Evolutionary conservation across 108 stramenopile genomes (phyloP), one percentile per base, ranked within the genome.

Genomic region (Skeletonema menzelii): DNA sequence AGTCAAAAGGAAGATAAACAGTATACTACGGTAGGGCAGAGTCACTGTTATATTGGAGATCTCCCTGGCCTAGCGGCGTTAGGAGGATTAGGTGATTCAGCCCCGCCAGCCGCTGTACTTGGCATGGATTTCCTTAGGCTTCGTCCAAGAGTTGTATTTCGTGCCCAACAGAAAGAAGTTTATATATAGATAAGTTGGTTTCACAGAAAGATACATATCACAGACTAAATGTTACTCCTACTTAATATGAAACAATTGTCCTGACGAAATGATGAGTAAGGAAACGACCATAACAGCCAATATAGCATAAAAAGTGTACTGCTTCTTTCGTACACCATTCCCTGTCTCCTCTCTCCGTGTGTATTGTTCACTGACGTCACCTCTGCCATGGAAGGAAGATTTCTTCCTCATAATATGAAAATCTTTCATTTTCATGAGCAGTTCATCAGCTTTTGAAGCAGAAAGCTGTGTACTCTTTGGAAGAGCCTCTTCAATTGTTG

Each of bases 41-140:
- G 46, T 12, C 26, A 63, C n/a, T 42, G 88, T 0, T 93, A 70
- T 64, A 86, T 93, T 46, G 92, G 92, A 35, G 84, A 93, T 66
- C 71, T 93, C 19, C 92, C 92, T 26, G 92, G 92, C 0, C 61
- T 93, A 31, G 79, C 88, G 26, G 92, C 92, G 1, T 35, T 93
- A 63, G 82, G 83, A 58, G 88, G 87, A 24, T 40, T 88, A 20
- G 87, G 85, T 22, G 86, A 77, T 3, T 85, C 87, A 5, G 77
- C 77, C 26, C 85, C 92, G 15, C 89, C 91, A 1, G 87, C 88
- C 8, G 86, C 81, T 17, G 87, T 93, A 12, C 75, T 93, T 49
- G 92, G 92, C 26, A 87, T 89, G 88, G 89, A 93, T 80, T 77
- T 93, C 14, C 65, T 93, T 22, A 59, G 75, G 34, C 56, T 32